Percentiles rank a stretch among this genome's conserved stretches.
These are phyloP conservation scores for Russula sp. DNA, from an alignment of 768 basidiomycete species.

Conservation along the genomic window DNA sequence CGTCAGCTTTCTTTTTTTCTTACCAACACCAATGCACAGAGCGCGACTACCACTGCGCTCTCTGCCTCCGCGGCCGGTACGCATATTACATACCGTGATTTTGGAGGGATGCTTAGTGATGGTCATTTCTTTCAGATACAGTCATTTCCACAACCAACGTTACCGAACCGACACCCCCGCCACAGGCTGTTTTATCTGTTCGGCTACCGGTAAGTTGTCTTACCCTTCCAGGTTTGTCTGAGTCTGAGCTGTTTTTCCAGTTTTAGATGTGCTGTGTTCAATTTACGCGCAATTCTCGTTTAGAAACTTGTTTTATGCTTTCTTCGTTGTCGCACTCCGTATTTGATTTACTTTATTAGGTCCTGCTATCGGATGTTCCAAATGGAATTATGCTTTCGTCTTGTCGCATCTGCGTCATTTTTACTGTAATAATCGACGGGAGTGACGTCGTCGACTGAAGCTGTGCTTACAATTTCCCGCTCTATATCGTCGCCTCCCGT, in stretches of 20 bases:
- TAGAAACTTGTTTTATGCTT: not conserved
- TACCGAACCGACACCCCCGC: not conserved
- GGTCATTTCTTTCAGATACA: not conserved
- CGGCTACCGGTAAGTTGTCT: not conserved
- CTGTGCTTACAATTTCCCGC: too few species aligned
- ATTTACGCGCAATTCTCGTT: not conserved
- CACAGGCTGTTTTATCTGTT: not conserved
- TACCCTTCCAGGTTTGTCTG: too few species aligned
- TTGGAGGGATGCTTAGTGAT: not conserved
- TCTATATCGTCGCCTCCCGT: too few species aligned
- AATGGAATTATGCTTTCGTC: not conserved
- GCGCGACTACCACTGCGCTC: not conserved
- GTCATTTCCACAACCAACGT: not conserved
- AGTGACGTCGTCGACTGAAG: too few species aligned
- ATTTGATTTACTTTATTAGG: too few species aligned
- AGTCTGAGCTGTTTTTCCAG: too few species aligned
- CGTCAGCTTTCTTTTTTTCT: not conserved
- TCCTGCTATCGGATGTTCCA: not conserved
- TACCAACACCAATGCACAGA: not conserved
- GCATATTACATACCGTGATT: not conserved
- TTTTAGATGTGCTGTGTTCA: not conserved
- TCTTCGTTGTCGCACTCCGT: not conserved
- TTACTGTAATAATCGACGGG: not conserved
- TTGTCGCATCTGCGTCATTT: not conserved
- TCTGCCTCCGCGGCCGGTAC: not conserved